phyloP scores from a whole-genome alignment of 2,329 filamentous ascomycete genomes.

The Curvularia sp. region DNA sequence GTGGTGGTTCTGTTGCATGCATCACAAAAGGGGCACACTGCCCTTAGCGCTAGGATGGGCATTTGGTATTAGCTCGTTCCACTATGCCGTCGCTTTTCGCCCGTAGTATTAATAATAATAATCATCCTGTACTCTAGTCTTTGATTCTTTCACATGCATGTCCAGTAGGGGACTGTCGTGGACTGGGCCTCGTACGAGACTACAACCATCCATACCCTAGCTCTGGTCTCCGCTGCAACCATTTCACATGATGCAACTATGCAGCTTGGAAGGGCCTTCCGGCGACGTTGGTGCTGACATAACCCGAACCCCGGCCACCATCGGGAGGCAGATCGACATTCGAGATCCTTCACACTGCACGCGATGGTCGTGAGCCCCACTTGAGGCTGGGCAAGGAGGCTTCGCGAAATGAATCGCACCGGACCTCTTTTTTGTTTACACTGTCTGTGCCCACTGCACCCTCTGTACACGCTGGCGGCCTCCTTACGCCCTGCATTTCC shows the following conservation, averaged over 20 bases:
- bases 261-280: not conserved
- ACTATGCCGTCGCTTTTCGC: not conserved
- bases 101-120: not conserved
- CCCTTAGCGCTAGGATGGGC: no score
- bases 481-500: not conserved
- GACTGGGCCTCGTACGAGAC: not conserved
- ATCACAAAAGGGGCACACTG: not conserved
- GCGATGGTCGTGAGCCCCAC: conserved; percentile 7
- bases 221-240: not conserved
- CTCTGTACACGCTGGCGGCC: not conserved
- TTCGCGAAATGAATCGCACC: conserved; percentile 15
- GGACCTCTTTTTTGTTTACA: not conserved
- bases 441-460: not conserved
- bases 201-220: not conserved
- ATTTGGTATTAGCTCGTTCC: not conserved
- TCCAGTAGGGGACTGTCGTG: not conserved
- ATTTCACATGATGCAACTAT: not conserved
- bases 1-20: not conserved
- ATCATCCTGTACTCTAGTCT: not conserved
- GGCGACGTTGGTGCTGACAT: conserved; percentile 9
- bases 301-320: conserved; percentile 3
- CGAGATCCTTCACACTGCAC: not conserved
- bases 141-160: not conserved
- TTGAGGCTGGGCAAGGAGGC: conserved; percentile 5
- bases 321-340: conserved; percentile 5